Conservation (phyloP, 768 basidiomycete species). For the Termitomyces sp. region DNA sequence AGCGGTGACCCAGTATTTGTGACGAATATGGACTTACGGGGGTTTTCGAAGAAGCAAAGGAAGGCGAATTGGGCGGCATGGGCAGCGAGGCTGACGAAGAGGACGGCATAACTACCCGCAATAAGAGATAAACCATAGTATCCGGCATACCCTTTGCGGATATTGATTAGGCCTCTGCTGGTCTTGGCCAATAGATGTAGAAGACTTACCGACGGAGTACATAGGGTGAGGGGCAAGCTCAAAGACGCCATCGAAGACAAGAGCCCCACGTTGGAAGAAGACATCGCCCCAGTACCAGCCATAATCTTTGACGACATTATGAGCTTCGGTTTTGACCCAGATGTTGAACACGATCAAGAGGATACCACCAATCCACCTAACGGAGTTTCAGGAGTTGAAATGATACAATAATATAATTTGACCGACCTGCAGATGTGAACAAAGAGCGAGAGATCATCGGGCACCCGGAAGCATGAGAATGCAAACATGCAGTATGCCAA, state of each 20-base stretch:
- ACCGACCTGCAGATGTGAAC: conserved; percentile 75
- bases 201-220: conserved; percentile 73
- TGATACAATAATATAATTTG: background rate
- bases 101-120: conserved; percentile 80
- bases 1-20: background rate
- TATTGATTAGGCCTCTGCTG: conserved; percentile 1
- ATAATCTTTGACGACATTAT: conserved; percentile 96
- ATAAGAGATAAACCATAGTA: conserved; percentile 95
- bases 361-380: conserved; percentile 83
- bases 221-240: conserved; percentile 92
- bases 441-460: conserved; percentile 62
- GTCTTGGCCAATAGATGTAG: conserved; percentile 5
- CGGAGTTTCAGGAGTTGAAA: conserved; percentile 6
- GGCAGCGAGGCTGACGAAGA: conserved; percentile 90
- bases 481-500: conserved; percentile 93
- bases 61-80: conserved; percentile 98
- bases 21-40: conserved; percentile 54
- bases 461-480: conserved; percentile 86
- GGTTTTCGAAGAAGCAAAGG: conserved; percentile 93
- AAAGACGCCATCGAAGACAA: conserved; percentile 97
- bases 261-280: conserved; percentile 87
- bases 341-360: conserved; percentile 90
- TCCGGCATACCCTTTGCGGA: conserved; percentile 74
- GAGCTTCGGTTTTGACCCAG: conserved; percentile 98
- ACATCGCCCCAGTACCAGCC: conserved; percentile 98